These are phyloP conservation scores for Pseudozyma tsukubaensis DNA, from an alignment of 1,284 basidiomycete genomes.

Conservation along the genomic window DNA sequence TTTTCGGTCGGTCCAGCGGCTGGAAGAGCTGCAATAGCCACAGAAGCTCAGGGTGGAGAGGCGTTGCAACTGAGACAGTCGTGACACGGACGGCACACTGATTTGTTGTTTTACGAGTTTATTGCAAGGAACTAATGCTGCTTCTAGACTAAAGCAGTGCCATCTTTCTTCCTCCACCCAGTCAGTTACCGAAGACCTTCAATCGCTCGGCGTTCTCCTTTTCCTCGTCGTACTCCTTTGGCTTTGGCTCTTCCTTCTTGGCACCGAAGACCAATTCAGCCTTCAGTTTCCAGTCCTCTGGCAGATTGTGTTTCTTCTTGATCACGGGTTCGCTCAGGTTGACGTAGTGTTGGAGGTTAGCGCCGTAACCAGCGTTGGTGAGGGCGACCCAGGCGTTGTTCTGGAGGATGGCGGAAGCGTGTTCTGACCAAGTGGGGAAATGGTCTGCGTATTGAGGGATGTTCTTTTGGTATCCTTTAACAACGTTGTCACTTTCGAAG, in stretches of 20 bases:
- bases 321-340: conserved; percentile 58
- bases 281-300: conserved; percentile 69
- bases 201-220: conserved; percentile 26
- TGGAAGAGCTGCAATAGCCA: neutral
- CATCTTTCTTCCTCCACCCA: too few species aligned
- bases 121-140: neutral
- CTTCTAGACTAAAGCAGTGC: too few species aligned
- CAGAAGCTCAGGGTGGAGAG: neutral
- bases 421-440: conserved; percentile 67
- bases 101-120: neutral
- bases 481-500: conserved; percentile 61
- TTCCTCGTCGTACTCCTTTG: conserved; percentile 33
- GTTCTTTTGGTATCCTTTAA: conserved; percentile 66
- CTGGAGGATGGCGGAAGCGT: conserved; percentile 68
- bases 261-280: conserved; percentile 72
- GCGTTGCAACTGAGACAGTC: too few species aligned
- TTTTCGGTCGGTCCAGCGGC: too few species aligned
- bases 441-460: conserved; percentile 69
- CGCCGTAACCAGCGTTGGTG: conserved; percentile 71
- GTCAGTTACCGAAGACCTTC: conserved; percentile 29
- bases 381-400: conserved; percentile 71
- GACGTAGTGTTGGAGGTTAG: conserved; percentile 69
- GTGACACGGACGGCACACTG: too few species aligned
- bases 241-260: conserved; percentile 24
- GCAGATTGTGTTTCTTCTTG: conserved; percentile 67